A percentile compares a stretch with the other conserved stretches of the same genome.
Evolutionary conservation across 2,329 filamentous ascomycete genomes (phyloP).

Genomic region (Cladosporium cucumerinum): DNA sequence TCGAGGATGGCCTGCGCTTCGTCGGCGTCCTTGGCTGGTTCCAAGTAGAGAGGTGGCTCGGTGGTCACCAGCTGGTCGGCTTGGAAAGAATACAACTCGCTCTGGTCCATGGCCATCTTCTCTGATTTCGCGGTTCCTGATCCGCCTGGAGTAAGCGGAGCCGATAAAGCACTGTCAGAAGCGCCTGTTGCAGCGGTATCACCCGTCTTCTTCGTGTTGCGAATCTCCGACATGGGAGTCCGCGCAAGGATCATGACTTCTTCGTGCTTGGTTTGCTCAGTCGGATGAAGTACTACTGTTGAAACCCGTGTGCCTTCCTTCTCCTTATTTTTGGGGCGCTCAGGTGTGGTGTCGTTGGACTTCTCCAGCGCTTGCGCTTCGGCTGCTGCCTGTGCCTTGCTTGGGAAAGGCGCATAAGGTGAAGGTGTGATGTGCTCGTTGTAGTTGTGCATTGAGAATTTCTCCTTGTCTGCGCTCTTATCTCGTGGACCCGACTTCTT

Average conservation of each 20-base stretch:
- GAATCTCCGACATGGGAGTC: slow-evolving; percentile 57
- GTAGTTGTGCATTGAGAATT: slow-evolving; percentile 88
- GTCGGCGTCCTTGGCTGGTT: slow-evolving; percentile 66
- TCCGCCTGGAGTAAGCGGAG: slow-evolving; percentile 59
- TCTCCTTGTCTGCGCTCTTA: slow-evolving; percentile 57
- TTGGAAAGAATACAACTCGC: slow-evolving; percentile 71
- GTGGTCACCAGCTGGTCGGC: slow-evolving; percentile 71
- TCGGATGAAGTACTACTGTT: slow-evolving; percentile 83
- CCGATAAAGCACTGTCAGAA: slow-evolving; percentile 42
- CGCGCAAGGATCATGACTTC: slow-evolving; percentile 74
- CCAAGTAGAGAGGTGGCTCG: slow-evolving; percentile 70
- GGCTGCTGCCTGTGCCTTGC: slow-evolving; percentile 20
- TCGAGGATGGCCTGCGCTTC: slow-evolving; percentile 71
- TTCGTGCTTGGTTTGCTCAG: slow-evolving; percentile 67
- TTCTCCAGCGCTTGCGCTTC: slow-evolving; percentile 36
- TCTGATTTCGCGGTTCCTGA: slow-evolving; percentile 62
- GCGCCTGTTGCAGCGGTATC: slow-evolving; percentile 15
- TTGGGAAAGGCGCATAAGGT: slow-evolving; percentile 70
- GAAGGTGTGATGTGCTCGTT: slow-evolving; percentile 89
- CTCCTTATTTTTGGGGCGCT: slow-evolving; percentile 35
- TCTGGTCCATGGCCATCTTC: slow-evolving; percentile 71
- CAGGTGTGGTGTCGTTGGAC: slow-evolving; percentile 29
- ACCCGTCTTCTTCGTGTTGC: slow-evolving; percentile 39
- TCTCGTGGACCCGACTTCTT: slow-evolving; percentile 43
- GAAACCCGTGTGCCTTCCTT: slow-evolving; percentile 55